Percentiles rank a stretch among this genome's conserved stretches.
Conservation (phyloP, 192 early-diverging fungal genomes). For the Coemansia sp. region DNA sequence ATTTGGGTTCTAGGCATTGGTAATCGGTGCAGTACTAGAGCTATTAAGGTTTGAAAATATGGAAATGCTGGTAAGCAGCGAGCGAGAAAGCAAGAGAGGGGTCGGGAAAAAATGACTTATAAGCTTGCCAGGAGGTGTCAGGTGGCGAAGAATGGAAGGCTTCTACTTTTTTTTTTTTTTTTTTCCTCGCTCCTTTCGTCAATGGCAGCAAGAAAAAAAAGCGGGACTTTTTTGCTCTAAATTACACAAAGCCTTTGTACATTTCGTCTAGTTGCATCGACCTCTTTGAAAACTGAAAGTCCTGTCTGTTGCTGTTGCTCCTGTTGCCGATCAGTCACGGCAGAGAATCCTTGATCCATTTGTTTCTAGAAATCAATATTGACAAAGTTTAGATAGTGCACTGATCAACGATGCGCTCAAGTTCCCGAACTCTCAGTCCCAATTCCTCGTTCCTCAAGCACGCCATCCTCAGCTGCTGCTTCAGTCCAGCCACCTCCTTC, state of each 20-base stretch:
- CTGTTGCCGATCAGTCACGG: too few species aligned
- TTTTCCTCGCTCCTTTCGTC: background rate
- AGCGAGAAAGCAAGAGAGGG: background rate
- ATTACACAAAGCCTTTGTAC: background rate
- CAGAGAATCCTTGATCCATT: too few species aligned
- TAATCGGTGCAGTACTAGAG: background rate
- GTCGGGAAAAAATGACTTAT: too few species aligned
- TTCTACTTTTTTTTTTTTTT: too few species aligned
- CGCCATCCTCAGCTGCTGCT: slow-evolving; percentile 40
- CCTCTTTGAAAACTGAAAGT: too few species aligned
- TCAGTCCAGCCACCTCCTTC: slow-evolving; percentile 37
- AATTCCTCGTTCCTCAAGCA: slow-evolving; percentile 51
- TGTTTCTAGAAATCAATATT: background rate
- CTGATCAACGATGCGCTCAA: slow-evolving; percentile 46
- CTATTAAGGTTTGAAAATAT: background rate
- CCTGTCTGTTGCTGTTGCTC: too few species aligned
- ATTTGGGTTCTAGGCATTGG: background rate
- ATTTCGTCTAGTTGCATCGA: too few species aligned
- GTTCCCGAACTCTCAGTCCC: slow-evolving; percentile 38
- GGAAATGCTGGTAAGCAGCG: background rate
- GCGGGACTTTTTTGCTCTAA: background rate
- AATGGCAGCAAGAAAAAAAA: background rate
- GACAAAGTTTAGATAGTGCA: slow-evolving; percentile 4
- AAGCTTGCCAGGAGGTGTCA: background rate
- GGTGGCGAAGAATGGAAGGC: background rate